phyloP scores from a whole-genome alignment of 2,329 filamentous ascomycete genomes.

The Dactylonectria macrodidyma region DNA sequence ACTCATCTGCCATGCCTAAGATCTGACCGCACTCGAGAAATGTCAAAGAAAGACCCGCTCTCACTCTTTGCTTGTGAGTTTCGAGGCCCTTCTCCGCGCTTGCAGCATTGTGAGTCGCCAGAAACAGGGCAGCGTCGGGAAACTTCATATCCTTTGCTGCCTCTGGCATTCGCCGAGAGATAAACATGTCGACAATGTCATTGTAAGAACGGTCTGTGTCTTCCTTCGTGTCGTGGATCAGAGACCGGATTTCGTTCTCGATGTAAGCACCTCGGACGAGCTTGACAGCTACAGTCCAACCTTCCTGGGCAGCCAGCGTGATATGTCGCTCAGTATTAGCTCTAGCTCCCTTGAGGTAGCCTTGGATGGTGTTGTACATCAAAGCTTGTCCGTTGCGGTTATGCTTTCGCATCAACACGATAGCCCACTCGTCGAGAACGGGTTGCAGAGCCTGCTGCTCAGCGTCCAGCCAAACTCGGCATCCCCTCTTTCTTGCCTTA shows the following conservation, averaged over 20 bases:
- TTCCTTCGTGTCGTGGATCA: conserved; percentile 67
- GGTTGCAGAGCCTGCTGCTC: conserved; percentile 61
- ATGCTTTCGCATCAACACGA: conserved; percentile 55
- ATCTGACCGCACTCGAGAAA: conserved; percentile 66
- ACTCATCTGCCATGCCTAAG: conserved; percentile 71
- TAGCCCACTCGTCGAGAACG: conserved; percentile 51
- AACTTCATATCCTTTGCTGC: conserved; percentile 49
- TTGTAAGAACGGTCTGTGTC: conserved; percentile 68
- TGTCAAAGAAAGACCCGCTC: conserved; percentile 48
- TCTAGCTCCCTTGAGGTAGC: conserved; percentile 66
- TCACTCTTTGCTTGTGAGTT: conserved; percentile 58
- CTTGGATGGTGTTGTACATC: conserved; percentile 68
- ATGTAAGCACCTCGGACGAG: conserved; percentile 72
- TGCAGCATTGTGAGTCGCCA: conserved; percentile 67
- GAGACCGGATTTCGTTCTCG: conserved; percentile 60
- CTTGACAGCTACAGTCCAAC: conserved; percentile 69
- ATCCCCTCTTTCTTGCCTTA: conserved; percentile 52
- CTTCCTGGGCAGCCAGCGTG: conserved; percentile 60
- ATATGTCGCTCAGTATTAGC: conserved; percentile 61
- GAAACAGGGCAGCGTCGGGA: conserved; percentile 62
- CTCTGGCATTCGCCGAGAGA: conserved; percentile 52
- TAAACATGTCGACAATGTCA: conserved; percentile 60
- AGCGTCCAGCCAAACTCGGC: conserved; percentile 61
- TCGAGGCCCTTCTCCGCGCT: conserved; percentile 59
- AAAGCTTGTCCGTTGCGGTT: conserved; percentile 54